Evolutionary conservation across 441 rosid genomes (phyloP), one percentile per base, ranked within the genome.

Genomic region (Aquilaria agallochum): DNA sequence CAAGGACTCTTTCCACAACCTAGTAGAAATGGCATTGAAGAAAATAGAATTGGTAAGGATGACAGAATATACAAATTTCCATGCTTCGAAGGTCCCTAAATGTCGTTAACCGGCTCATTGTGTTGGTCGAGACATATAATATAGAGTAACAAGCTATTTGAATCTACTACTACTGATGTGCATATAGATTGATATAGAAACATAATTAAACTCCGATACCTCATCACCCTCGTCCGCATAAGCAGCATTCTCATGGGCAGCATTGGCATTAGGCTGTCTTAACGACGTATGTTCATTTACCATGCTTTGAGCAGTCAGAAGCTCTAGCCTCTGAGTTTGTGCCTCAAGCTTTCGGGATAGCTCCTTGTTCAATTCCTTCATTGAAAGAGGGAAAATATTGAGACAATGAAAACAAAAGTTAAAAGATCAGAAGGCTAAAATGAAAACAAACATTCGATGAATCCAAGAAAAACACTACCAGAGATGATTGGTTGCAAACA

Each of bases 181-280:
- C 27, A 20, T 20, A 20, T 20, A 20, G 27, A 20, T 20, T 20
- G 1, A 20, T 20, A 20, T 20, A 20, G 27, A 20, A 20, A 20
- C 27, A 20, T 20, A 20, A 20, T 20, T 20, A 20, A 20, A 20
- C 27, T 20, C 27, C 27, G 27, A 20, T 77, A 92, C 99, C 99
- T 95, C 99, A 52, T 95, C 99, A 46, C 99, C 99, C 78, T 95
- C 99, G 69, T 92, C 99, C 27, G 96, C 98, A 75, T 83, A 90
- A 36, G 89, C 74, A 78, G 77, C 50, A 65, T 68, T 74, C 63
- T 92, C 97, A 68, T 72, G 86, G 53, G 65, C 34, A 20, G 68
- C 34, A 47, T 42, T 81, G 62, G 87, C 60, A 69, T 88, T 93
- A 12, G 76, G 75, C 56, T 73, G 83, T 70, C 80, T 87, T 67